Conservation (phyloP, 306 rosid species). For the Dryas drummondii region DNA sequence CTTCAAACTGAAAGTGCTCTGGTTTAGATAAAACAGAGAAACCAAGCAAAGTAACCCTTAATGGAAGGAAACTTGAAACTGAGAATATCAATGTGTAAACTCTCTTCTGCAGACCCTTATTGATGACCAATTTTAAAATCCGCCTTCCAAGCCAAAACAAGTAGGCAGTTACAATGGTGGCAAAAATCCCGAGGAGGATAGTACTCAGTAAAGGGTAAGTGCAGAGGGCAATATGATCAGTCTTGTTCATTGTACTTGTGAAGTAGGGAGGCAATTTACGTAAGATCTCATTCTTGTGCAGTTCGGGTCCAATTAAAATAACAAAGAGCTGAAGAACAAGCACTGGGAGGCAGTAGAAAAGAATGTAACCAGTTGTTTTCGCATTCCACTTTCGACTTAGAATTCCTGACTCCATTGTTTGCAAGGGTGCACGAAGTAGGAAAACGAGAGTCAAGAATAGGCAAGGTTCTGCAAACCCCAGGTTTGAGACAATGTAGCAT, state of each 20-base stretch:
- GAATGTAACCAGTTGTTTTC: slow-evolving; percentile 68
- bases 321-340: slow-evolving; percentile 79
- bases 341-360: slow-evolving; percentile 81
- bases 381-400: slow-evolving; percentile 75
- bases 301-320: slow-evolving; percentile 64
- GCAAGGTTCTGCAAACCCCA: slow-evolving; percentile 99
- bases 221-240: slow-evolving; percentile 58
- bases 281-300: slow-evolving; percentile 39
- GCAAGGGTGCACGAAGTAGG: slow-evolving; percentile 91
- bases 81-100: slow-evolving; percentile 79
- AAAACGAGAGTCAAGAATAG: slow-evolving; percentile 87
- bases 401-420: slow-evolving; percentile 72
- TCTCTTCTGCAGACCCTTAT: slow-evolving; percentile 94
- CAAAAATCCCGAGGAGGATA: slow-evolving; percentile 75
- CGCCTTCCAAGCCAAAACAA: slow-evolving; percentile 94
- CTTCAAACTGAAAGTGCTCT: slow-evolving; percentile 71
- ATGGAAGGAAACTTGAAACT: slow-evolving; percentile 86
- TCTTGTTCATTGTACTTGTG: slow-evolving; percentile 43
- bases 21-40: slow-evolving; percentile 79
- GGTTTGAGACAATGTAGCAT: slow-evolving; percentile 83
- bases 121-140: slow-evolving; percentile 93
- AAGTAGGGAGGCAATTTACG: slow-evolving; percentile 61
- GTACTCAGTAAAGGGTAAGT: slow-evolving; percentile 94
- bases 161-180: slow-evolving; percentile 73
- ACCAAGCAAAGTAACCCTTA: slow-evolving; percentile 92